Conservation (phyloP, 108 stramenopile genomes). For the Stephanodiscus minutulus region DNA sequence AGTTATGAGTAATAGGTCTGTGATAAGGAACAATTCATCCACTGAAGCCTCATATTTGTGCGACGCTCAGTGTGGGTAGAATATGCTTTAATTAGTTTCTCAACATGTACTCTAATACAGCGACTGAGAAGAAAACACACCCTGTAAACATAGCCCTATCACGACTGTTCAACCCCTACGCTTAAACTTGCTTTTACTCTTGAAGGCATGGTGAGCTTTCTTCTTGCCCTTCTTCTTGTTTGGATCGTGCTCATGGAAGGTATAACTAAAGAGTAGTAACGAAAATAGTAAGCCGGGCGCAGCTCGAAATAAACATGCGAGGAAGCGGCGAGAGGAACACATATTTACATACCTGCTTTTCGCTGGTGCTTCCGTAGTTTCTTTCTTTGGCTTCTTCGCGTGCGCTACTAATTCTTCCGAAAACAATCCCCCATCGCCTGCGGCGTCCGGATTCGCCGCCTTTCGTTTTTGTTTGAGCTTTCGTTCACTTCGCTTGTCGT, state of each 20-base stretch:
- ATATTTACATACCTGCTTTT: conserved; percentile 37
- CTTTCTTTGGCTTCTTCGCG: conserved; percentile 57
- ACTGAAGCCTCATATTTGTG: too few relatives aligned
- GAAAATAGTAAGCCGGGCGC: neutral
- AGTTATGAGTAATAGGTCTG: too few relatives aligned
- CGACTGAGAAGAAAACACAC: too few relatives aligned
- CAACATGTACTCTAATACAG: too few relatives aligned
- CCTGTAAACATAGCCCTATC: too few relatives aligned
- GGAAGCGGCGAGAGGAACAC: neutral
- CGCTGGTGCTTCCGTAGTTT: conserved; percentile 31
- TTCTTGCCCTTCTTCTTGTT: conserved; percentile 61
- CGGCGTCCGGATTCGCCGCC: conserved; percentile 57
- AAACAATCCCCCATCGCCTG: conserved; percentile 80
- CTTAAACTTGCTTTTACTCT: conserved; percentile 75
- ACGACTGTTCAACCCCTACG: conserved; percentile 31
- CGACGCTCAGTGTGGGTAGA: too few relatives aligned
- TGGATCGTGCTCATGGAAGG: conserved; percentile 65
- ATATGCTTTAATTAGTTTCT: too few relatives aligned
- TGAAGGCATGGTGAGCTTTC: conserved; percentile 68
- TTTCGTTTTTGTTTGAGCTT: conserved; percentile 54
- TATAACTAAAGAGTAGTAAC: conserved; percentile 26
- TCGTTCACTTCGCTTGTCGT: conserved; percentile 42
- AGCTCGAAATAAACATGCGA: neutral
- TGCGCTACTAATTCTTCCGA: conserved; percentile 70
- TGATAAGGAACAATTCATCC: too few relatives aligned